Percentiles rank a stretch among this genome's conserved stretches.
phyloP scores from a whole-genome alignment of 768 basidiomycete genomes.

The Leccinum boreale region DNA sequence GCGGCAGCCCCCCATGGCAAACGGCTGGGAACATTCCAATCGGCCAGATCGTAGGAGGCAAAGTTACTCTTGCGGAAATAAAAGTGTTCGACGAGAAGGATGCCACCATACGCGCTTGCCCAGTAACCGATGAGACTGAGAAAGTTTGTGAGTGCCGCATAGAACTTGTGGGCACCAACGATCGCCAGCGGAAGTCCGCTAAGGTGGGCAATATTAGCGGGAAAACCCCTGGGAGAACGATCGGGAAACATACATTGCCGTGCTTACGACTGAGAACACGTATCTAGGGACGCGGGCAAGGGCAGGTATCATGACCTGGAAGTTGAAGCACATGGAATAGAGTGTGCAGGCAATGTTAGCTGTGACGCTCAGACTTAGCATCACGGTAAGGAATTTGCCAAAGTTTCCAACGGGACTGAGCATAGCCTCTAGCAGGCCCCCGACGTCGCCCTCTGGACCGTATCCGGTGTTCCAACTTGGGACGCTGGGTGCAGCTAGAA shows the following conservation, averaged over 20 bases:
- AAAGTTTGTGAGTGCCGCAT: slow-evolving; percentile 59
- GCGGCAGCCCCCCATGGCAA: slow-evolving; percentile 68
- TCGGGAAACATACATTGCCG: slow-evolving; percentile 53
- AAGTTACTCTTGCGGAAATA: slow-evolving; percentile 55
- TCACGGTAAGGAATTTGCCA: slow-evolving; percentile 66
- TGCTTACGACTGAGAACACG: slow-evolving; percentile 62
- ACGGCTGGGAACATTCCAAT: slow-evolving; percentile 48
- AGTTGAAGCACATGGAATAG: slow-evolving; percentile 74
- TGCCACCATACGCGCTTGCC: slow-evolving; percentile 53
- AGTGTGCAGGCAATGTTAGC: slow-evolving; percentile 82
- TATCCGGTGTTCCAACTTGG: slow-evolving; percentile 58
- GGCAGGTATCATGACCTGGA: slow-evolving; percentile 66
- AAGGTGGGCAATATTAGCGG: slow-evolving; percentile 3
- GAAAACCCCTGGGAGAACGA: neutral
- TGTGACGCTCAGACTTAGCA: slow-evolving; percentile 73
- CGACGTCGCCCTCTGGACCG: slow-evolving; percentile 50
- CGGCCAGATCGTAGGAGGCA: slow-evolving; percentile 42
- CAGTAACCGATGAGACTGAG: slow-evolving; percentile 70
- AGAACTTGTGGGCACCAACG: slow-evolving; percentile 66
- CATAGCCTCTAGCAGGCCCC: slow-evolving; percentile 61
- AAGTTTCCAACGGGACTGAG: slow-evolving; percentile 60
- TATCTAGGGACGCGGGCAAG: slow-evolving; percentile 62
- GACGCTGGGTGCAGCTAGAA: slow-evolving; percentile 50
- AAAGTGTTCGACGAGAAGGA: slow-evolving; percentile 65
- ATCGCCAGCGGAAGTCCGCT: slow-evolving; percentile 70